Evolutionary conservation across 257 asterid species (phyloP), one percentile per base, ranked within the genome.

Genomic region (Plantago elongata): DNA sequence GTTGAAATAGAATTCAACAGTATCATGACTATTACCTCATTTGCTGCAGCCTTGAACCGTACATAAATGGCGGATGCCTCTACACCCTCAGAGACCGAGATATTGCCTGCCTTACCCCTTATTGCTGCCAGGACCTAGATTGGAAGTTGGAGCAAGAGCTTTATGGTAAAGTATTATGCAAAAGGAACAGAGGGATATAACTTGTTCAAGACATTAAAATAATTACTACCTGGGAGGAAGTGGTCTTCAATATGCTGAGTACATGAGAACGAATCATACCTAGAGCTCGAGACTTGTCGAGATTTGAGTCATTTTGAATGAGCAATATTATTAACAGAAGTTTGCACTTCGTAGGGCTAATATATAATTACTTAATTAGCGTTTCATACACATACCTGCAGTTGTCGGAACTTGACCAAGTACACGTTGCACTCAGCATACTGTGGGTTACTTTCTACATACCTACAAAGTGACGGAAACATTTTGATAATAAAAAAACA

Each of bases 381-480:
- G 43, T 61, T 65, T 72, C 49, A 15, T 57, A 30, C 58, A 68
- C 72, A 65, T 71, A 89, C 99, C 99, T 93, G 99, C 69, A 93
- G 95, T 74, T 93, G 97, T 65, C 96, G 94, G 80, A 93, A 89
- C 78, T 93, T 93, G 79, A 93, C 97, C 78, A 87, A 81, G 86
- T 93, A 89, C 65, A 93, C 92, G 75, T 79, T 85, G 89, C 97
- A 87, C 80, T 93, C 99, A 48, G 99, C 95, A 80, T 89, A 93
- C 72, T 93, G 97, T 56, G 96, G 99, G 74, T 89, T 89, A 77
- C 86, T 78, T 80, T 93, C 99, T 48, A 89, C 96, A 83, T 93
- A 93, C 71, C 99, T 93, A 68, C 69, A 69, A 18, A 75, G 17
- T 30, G 45, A 45, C 54, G 57, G 68, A 56, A 73, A 13, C 43